phyloP scores from a whole-genome alignment of 345 rosid species.

The Eutrema yunnanense region DNA sequence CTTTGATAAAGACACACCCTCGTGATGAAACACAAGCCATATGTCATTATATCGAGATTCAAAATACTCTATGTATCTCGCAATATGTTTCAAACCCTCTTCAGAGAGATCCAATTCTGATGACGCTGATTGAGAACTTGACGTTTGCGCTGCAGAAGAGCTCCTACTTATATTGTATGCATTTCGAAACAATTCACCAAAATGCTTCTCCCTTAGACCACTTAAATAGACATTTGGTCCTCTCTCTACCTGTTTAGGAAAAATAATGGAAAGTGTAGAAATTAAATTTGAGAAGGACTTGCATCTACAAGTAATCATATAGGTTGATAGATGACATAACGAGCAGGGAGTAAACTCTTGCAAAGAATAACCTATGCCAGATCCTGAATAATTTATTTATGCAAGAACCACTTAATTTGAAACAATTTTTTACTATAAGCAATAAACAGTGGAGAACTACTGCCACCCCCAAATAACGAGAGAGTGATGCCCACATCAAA shows the following conservation, averaged over 20 bases:
- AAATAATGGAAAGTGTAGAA: conserved; percentile 1
- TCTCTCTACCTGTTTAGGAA: conserved; percentile 71
- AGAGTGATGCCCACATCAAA: conserved; percentile 14
- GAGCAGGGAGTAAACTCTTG: not conserved
- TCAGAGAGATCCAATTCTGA: conserved; percentile 38
- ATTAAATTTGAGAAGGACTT: not conserved
- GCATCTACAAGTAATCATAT: conserved; percentile 10
- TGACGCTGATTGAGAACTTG: conserved; percentile 34
- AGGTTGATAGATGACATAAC: not conserved
- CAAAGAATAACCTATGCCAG: not conserved
- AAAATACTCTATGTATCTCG: conserved; percentile 86
- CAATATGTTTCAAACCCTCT: conserved; percentile 85
- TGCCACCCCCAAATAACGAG: not conserved
- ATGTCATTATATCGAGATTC: conserved; percentile 85
- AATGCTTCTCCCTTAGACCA: conserved; percentile 90
- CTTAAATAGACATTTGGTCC: conserved; percentile 76
- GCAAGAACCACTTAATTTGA: conserved; percentile 6
- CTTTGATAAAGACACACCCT: conserved; percentile 84
- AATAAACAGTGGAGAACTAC: not conserved
- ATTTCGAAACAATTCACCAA: conserved; percentile 80
- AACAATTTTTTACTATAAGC: not conserved
- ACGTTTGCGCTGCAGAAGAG: conserved; percentile 29
- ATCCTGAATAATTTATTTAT: not conserved
- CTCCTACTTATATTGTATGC: conserved; percentile 50
- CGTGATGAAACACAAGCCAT: conserved; percentile 90